A percentile compares a stretch with the other conserved stretches of the same genome.
These are phyloP conservation scores for Oxytropis ochrocephala DNA, from an alignment of 306 rosid species.

Conservation along the genomic window DNA sequence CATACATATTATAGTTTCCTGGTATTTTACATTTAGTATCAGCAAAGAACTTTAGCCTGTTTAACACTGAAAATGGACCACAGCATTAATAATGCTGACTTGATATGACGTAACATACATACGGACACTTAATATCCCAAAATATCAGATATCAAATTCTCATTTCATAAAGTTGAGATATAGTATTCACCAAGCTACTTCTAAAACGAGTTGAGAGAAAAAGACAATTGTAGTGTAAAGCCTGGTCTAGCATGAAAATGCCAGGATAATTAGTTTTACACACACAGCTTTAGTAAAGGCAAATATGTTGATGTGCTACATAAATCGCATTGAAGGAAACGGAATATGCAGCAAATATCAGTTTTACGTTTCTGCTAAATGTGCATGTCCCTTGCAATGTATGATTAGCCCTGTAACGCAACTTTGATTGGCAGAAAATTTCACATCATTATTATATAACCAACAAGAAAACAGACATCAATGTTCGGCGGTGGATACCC, in stretches of 20 bases:
- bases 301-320: not conserved
- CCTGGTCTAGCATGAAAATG: not conserved
- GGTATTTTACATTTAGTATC: not conserved
- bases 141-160: slow-evolving; percentile 4
- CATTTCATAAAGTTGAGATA: not conserved
- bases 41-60: not conserved
- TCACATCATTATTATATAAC: not conserved
- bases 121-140: not conserved
- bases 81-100: not conserved
- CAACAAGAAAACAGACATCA: not conserved
- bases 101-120: not conserved
- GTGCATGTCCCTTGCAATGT: not conserved
- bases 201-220: not conserved
- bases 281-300: not conserved
- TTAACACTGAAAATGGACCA: not conserved
- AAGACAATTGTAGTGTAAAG: not conserved
- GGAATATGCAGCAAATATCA: slow-evolving; percentile 3
- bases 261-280: not conserved
- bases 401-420: not conserved
- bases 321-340: not conserved
- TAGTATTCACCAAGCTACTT: not conserved
- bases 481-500: no score
- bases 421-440: not conserved
- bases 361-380: not conserved
- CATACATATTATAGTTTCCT: not conserved